Percentiles rank a stretch among this genome's conserved stretches.
These are phyloP conservation scores for Ceriops zippeliana DNA, from an alignment of 345 rosid genomes.

Conservation along the genomic window DNA sequence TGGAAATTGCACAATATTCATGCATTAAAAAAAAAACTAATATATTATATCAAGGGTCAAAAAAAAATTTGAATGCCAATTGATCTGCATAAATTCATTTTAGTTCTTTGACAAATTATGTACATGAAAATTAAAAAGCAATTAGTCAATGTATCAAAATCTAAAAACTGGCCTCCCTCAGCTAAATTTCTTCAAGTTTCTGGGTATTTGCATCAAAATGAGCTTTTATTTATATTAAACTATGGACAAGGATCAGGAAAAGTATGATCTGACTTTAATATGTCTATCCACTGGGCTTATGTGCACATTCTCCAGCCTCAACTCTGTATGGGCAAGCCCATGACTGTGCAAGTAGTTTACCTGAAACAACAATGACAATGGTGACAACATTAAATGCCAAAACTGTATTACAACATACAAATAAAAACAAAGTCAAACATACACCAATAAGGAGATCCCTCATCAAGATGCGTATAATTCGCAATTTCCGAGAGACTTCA, in stretches of 20 bases:
- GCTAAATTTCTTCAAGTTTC: no score
- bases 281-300: constrained; percentile 94
- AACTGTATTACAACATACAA: background rate
- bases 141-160: no score
- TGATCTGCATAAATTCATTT: background rate
- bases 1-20: no score
- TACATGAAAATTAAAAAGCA: no score
- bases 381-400: background rate
- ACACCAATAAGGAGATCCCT: constrained; percentile 95
- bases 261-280: constrained; percentile 59
- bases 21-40: no score
- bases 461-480: constrained; percentile 73
- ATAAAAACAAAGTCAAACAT: constrained; percentile 29
- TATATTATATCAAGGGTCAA: no score
- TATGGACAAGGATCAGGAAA: background rate
- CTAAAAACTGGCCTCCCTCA: no score
- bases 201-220: background rate
- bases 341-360: constrained; percentile 97
- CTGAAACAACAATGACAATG: constrained; percentile 27
- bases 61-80: background rate
- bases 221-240: background rate
- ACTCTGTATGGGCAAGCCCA: constrained; percentile 95
- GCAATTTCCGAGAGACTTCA: constrained; percentile 77
- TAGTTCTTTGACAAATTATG: no score
- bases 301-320: constrained; percentile 93